These are phyloP conservation scores for Cercophora scortea DNA, from an alignment of 495 filamentous ascomycete species.

Conservation along the genomic window DNA sequence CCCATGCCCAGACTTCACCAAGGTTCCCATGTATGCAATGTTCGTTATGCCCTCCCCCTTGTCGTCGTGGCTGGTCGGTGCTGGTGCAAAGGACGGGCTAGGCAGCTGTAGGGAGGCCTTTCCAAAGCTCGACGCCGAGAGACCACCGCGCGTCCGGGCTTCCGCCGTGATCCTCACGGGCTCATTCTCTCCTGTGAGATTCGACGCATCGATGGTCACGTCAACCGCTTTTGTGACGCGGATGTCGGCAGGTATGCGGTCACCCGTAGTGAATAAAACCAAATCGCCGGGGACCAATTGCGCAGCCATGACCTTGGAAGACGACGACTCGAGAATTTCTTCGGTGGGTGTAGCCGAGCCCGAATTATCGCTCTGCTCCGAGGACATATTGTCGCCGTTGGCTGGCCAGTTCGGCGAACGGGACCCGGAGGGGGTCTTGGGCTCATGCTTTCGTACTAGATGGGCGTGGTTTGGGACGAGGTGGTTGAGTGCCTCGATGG, in stretches of 20 bases:
- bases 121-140: constrained; percentile 9
- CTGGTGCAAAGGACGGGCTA: constrained; percentile 26
- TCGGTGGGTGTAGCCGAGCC: constrained; percentile 33
- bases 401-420: constrained; percentile 40
- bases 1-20: constrained; percentile 93
- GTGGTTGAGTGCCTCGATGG: constrained; percentile 87
- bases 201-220: constrained; percentile 91
- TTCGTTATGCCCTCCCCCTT: constrained; percentile 44
- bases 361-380: constrained; percentile 16
- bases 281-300: constrained; percentile 89
- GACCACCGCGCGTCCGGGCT: constrained; percentile 52
- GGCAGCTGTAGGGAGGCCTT: constrained; percentile 24
- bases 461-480: constrained; percentile 93
- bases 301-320: constrained; percentile 73
- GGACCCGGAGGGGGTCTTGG: constrained; percentile 16
- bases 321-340: constrained; percentile 59
- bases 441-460: constrained; percentile 58
- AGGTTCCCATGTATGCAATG: constrained; percentile 96
- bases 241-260: constrained; percentile 94
- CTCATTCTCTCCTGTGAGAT: constrained; percentile 94
- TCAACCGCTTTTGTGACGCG: constrained; percentile 85
- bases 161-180: constrained; percentile 71
- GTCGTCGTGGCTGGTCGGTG: constrained; percentile 13
- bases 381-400: constrained; percentile 16
- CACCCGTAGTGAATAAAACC: constrained; percentile 87